Base-by-base conservation (phyloP, 164 flowering plant genomes). In the Dillenia turbinata region DNA sequence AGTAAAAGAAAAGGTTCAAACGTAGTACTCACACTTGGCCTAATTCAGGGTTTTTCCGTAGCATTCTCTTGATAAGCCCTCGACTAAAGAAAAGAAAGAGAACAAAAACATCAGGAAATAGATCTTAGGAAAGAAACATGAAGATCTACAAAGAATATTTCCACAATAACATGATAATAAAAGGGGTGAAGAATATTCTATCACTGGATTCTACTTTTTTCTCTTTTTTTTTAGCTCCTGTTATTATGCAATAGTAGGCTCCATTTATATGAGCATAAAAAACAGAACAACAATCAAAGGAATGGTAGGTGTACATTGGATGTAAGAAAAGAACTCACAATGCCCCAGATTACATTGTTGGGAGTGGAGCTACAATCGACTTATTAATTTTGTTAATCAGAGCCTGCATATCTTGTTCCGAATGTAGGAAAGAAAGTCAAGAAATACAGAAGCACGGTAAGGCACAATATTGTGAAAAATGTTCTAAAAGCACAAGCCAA, bases 361-460 rank as follows among this genome's bases (percentile, higher is more conserved):
- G 99, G 69, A 95, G 89, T 9, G 97, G 97, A 65, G 97, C 80
- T 50, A 95, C 90, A 49, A 95, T 87, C 12, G 96, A 95, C 81
- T 80, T 95, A 63, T 89, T 87, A 60, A 95, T 95, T 73, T 90
- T 95, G 79, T 90, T 84, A 59, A 95, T 95, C 60, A 95, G 78
- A 15, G 91, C 92, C 77, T 87, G 99, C 86, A 95, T 95, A 69
- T 95, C 99, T 97, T 95, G 94, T 57, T 62, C 69, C 78, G 24
- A 72, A 58, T 64, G 57, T 16, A 69, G 16, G 67, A 54, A 46
- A 59, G 3, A 3, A 24, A 24, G 26, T 1, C 26, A 24, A 24
- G 26, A 3, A 24, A 24, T 24, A 24, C 26, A 24, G 26, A 24
- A 24, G 26, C 26, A 24, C 26, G 26, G 26, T 24, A 24, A 24